Evolutionary conservation across 2,329 filamentous ascomycete species (phyloP).

Genomic region (Claviceps fusiformis): DNA sequence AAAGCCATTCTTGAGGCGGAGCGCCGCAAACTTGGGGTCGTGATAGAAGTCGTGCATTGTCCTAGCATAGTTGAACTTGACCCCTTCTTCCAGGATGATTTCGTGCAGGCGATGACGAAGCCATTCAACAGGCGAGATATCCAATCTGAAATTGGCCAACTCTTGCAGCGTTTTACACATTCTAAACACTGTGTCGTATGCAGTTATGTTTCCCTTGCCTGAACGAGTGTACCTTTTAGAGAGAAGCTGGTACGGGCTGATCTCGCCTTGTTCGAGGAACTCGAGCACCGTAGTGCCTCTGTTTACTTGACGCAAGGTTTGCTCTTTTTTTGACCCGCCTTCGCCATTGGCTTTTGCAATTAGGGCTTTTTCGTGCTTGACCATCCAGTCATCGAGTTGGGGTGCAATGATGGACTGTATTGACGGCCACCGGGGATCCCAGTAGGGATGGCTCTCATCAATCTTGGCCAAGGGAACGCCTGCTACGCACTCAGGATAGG

Average conservation of each 20-base stretch:
- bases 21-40: slow-evolving; percentile 34
- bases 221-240: slow-evolving; percentile 34
- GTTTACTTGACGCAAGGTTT: slow-evolving; percentile 42
- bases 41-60: slow-evolving; percentile 42
- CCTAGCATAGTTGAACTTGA: slow-evolving; percentile 36
- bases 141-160: slow-evolving; percentile 38
- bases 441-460: slow-evolving; percentile 35
- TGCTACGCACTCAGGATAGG: slow-evolving; percentile 35
- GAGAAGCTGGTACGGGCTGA: slow-evolving; percentile 44
- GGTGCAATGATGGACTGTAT: slow-evolving; percentile 29
- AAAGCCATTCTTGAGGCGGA: slow-evolving; percentile 39
- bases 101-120: slow-evolving; percentile 43
- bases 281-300: slow-evolving; percentile 38
- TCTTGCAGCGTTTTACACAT: slow-evolving; percentile 40
- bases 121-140: slow-evolving; percentile 41
- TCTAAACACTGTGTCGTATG: slow-evolving; percentile 44
- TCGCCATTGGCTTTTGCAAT: slow-evolving; percentile 19
- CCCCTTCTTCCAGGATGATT: slow-evolving; percentile 27
- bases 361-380: slow-evolving; percentile 28
- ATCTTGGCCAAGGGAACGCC: slow-evolving; percentile 42
- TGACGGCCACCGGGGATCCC: slow-evolving; percentile 39
- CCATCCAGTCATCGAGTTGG: slow-evolving; percentile 32
- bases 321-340: slow-evolving; percentile 30
- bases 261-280: slow-evolving; percentile 35
- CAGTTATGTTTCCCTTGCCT: slow-evolving; percentile 27